phyloP scores from a whole-genome alignment of 1,139 yeast genomes.

The Chernovozyma aurita region DNA sequence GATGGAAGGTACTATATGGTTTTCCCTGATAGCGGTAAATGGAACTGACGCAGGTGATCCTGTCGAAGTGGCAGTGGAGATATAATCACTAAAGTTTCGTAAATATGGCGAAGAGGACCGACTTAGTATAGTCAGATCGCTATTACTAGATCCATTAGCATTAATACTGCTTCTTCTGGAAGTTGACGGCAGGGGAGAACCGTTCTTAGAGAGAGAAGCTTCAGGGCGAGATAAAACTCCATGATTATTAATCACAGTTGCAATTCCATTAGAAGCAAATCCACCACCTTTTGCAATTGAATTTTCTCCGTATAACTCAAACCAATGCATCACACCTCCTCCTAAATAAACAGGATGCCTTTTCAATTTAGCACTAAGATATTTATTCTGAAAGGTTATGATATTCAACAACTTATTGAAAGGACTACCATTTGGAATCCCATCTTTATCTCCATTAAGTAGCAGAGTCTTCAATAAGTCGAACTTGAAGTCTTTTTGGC shows the following conservation, averaged over 20 bases:
- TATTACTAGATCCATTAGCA: slow-evolving; percentile 2
- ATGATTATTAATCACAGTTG: background rate
- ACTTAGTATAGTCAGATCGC: background rate
- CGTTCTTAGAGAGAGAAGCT: slow-evolving; percentile 19
- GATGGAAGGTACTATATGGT: background rate
- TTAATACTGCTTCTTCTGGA: slow-evolving; percentile 11
- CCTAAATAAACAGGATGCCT: slow-evolving; percentile 32
- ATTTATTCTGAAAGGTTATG: slow-evolving; percentile 36
- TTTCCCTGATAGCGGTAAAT: background rate
- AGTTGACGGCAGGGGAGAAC: slow-evolving; percentile 10
- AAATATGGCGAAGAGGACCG: slow-evolving; percentile 24
- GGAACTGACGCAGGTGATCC: slow-evolving; percentile 18
- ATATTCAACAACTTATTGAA: slow-evolving; percentile 51
- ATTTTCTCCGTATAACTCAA: slow-evolving; percentile 25
- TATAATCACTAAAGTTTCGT: slow-evolving; percentile 36
- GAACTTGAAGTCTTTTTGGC: slow-evolving; percentile 22
- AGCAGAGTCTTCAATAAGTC: slow-evolving; percentile 20
- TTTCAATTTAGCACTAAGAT: slow-evolving; percentile 32
- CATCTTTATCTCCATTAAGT: slow-evolving; percentile 13
- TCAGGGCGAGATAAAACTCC: slow-evolving; percentile 19
- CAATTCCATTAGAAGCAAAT: background rate
- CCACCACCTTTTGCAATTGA: slow-evolving; percentile 17
- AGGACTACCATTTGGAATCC: slow-evolving; percentile 37
- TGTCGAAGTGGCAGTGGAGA: slow-evolving; percentile 29
- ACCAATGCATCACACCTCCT: slow-evolving; percentile 43